A percentile compares a stretch with the other conserved stretches of the same genome.
Evolutionary conservation across 2,329 filamentous ascomycete species (phyloP).

Genomic region (Ceratocystis colombiana): DNA sequence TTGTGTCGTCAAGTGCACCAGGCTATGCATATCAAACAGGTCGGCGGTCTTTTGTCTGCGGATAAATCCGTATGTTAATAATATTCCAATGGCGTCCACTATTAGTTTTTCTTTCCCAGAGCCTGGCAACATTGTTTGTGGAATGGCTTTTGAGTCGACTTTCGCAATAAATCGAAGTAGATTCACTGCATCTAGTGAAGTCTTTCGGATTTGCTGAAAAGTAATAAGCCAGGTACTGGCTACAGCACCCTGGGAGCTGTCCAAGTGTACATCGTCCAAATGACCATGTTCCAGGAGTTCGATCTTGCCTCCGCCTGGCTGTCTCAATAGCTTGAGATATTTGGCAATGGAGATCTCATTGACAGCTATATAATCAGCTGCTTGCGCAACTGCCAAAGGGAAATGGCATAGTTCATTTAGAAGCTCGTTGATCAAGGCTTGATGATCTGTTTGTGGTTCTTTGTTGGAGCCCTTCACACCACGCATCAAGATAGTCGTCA

Average conservation of each 20-base stretch:
- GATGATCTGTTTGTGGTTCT: too few relatives aligned
- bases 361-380: slow-evolving; percentile 25
- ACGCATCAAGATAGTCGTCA: background rate
- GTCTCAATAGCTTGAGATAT: background rate
- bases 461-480: too few relatives aligned
- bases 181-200: background rate
- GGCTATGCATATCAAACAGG: background rate
- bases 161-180: background rate
- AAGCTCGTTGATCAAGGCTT: background rate
- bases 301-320: background rate
- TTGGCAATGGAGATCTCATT: background rate
- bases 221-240: background rate
- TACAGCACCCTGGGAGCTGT: background rate
- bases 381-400: slow-evolving; percentile 26
- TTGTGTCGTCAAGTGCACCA: background rate
- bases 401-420: slow-evolving; percentile 17
- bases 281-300: background rate
- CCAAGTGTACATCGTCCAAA: background rate
- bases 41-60: background rate
- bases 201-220: background rate
- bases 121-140: background rate
- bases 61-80: background rate
- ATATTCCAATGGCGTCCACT: background rate
- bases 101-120: background rate
- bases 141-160: background rate